Evolutionary conservation across 208 protist genomes (phyloP), one percentile per base, ranked within the genome.

Genomic region (Kentomonas sorsogonicus): DNA sequence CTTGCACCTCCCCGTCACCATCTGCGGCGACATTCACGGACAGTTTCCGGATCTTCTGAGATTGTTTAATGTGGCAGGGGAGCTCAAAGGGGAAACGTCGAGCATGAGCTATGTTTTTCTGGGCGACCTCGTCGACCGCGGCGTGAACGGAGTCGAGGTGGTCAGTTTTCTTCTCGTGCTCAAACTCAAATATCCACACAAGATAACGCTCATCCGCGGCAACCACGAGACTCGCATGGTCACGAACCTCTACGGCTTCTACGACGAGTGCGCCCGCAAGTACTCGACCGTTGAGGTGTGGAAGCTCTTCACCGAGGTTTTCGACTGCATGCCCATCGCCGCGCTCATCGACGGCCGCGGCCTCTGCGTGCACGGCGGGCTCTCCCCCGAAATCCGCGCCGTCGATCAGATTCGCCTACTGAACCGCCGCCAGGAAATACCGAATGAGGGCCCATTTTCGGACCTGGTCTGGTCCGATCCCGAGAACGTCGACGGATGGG

Each of bases 11-110:
- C 98, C 98, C 5, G 96, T 99, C 0, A 99, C 96, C 1, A 97
- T 99, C 26, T 98, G 96, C 71, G 98, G 98, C 10, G 98, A 99
- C 69, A 98, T 99, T 64, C 98, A 99, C 72, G 98, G 98, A 6
- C 98, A 99, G 86, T 99, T 99, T 50, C 91, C 89, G 48, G 97
- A 99, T 73, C 79, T 99, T 10, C 77, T 98, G 20, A 78, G 97
- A 29, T 76, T 99, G 15, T 98, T 99, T 71, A 66, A 95, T 36
- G 81, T 98, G 26, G 91, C 93, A 15, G 97, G 97, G 9, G 79
- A 91, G 44, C 65, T 95, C 25, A 69, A 78, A 18, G 67, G 55
- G 10, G 69, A 81, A 46, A 75, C 34, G 33, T 55, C 22, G 3
- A 81, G 72, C 61, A 93, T 79, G 71, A 72, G 87, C 60, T 96